These are phyloP conservation scores for Salvia miltiorrhiza DNA, from an alignment of 257 asterid species.

Conservation along the genomic window DNA sequence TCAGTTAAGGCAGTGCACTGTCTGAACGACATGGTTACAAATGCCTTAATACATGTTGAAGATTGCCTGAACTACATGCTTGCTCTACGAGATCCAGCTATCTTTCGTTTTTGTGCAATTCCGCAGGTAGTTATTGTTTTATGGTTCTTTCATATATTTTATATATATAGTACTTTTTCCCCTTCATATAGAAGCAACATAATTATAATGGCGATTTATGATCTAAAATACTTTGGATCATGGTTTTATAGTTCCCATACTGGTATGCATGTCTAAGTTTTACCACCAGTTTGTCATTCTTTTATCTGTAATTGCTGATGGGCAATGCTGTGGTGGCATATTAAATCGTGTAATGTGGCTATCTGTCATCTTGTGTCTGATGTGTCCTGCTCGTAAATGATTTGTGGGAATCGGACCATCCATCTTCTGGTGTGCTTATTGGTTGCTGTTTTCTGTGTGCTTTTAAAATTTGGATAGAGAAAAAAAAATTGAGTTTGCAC, in stretches of 20 bases:
- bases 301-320: background rate
- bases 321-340: background rate
- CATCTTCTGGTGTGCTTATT: background rate
- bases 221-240: background rate
- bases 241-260: constrained; percentile 1
- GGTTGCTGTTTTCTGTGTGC: background rate
- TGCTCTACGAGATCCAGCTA: constrained; percentile 66
- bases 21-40: constrained; percentile 89
- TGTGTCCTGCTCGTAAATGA: background rate
- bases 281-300: background rate
- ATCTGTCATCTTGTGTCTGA: background rate
- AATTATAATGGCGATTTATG: background rate
- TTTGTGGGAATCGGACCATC: background rate
- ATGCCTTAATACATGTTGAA: constrained; percentile 71
- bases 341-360: background rate
- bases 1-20: constrained; percentile 91
- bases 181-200: background rate
- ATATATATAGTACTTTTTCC: background rate
- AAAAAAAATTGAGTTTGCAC: background rate
- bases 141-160: background rate
- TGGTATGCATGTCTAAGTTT: background rate
- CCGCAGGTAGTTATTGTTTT: constrained; percentile 64
- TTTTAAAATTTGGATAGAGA: background rate
- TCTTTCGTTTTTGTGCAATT: constrained; percentile 88
- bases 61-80: constrained; percentile 75